Percentiles rank a stretch among this genome's conserved stretches.
These are phyloP conservation scores for Picea abies DNA, from an alignment of 83 land plant genomes.

Conservation along the genomic window DNA sequence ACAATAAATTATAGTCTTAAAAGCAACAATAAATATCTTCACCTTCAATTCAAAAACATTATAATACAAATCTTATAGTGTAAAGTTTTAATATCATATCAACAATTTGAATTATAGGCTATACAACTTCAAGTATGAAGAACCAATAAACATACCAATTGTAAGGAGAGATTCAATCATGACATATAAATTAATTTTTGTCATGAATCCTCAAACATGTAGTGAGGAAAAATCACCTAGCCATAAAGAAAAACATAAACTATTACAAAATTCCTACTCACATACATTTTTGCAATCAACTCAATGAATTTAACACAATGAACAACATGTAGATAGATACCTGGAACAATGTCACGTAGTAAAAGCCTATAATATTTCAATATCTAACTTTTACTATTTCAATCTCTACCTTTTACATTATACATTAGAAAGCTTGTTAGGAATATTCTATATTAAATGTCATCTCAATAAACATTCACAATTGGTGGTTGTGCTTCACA, in stretches of 20 bases:
- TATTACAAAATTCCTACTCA: background rate
- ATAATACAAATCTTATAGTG: too few species aligned
- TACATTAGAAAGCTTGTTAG: background rate
- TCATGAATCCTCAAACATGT: background rate
- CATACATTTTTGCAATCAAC: background rate
- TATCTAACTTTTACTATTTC: background rate
- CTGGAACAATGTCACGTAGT: background rate
- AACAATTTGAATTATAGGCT: too few species aligned
- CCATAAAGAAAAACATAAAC: background rate
- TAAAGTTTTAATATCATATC: too few species aligned
- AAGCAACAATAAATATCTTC: too few species aligned
- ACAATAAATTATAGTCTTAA: too few species aligned
- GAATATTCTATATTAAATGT: background rate
- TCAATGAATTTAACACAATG: background rate
- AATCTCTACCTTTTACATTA: too few species aligned
- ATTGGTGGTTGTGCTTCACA: background rate
- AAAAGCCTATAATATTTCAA: background rate
- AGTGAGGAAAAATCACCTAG: background rate
- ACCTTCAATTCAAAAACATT: too few species aligned
- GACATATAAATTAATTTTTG: background rate
- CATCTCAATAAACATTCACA: background rate
- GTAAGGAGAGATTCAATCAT: background rate
- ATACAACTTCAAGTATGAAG: background rate
- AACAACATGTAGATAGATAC: background rate
- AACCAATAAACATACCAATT: background rate